Evolutionary conservation across 352 stramenopile genomes (phyloP).

Genomic region (Globisporangium spiculum): DNA sequence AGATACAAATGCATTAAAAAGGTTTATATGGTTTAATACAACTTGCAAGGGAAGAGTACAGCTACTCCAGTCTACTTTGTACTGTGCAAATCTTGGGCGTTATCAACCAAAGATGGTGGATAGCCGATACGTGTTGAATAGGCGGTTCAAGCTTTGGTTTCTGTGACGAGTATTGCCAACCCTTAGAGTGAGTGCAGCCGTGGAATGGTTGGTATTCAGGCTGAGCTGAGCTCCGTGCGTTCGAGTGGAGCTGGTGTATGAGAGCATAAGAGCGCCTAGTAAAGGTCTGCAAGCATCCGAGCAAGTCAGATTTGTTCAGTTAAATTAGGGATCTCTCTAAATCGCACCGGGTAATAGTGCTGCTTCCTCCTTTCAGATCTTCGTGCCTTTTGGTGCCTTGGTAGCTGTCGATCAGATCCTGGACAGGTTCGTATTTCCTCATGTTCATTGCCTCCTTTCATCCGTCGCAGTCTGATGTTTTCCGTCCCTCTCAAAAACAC

Average conservation of each 20-base stretch:
- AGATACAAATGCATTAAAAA: too few species aligned
- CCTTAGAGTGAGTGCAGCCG: too few species aligned
- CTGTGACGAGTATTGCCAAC: neutral
- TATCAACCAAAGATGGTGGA: too few species aligned
- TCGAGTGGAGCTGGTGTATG: too few species aligned
- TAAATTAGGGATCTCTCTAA: neutral
- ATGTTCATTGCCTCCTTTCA: neutral
- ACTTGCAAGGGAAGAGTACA: too few species aligned
- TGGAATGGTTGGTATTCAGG: neutral
- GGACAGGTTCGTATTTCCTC: neutral
- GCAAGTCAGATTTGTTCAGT: neutral
- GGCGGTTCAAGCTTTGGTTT: neutral
- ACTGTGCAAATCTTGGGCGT: too few species aligned
- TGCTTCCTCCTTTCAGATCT: neutral
- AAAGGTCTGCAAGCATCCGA: too few species aligned
- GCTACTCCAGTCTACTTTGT: too few species aligned
- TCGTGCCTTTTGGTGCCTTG: neutral
- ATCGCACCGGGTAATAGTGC: neutral
- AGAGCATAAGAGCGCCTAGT: too few species aligned
- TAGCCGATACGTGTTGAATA: neutral
- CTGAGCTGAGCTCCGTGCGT: neutral
- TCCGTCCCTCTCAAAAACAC: neutral
- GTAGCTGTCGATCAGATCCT: neutral
- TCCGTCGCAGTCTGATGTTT: neutral
- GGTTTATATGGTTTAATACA: too few species aligned